Base-by-base conservation (phyloP, 164 flowering plant species). In the Buxus sempervirens region DNA sequence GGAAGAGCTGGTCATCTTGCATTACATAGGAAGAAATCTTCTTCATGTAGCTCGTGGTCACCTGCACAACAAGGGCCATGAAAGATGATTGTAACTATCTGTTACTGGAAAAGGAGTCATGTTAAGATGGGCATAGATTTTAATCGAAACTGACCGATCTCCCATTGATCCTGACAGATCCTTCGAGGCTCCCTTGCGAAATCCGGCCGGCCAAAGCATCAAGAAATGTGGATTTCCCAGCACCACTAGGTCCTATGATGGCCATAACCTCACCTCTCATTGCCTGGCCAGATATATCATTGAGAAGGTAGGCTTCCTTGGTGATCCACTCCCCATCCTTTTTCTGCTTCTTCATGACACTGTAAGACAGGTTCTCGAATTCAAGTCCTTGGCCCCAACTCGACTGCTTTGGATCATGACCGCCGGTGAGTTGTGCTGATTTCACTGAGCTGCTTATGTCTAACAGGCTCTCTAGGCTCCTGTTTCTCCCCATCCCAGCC, bases 1-100 rank as follows among this genome's bases (percentile, higher is more conserved):
- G 87, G 73, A 90, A 88, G 69, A 90, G 88, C 79, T 87, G 93
- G 58, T 90, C 96, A 70, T 88, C 93, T 81, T 90, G 93, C 93
- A 90, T 88, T 73, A 90, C 92, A 62, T 90, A 90, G 1, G 96
- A 84, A 5, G 96, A 88, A 0, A 86, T 75, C 86, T 73, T 81
- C 82, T 88, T 88, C 93, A 90, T 86, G 75, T 88, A 88, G 73
- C 91, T 88, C 23, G 93, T 78, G 14, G 82, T 76, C 27, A 90
- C 87, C 96, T 89, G 80, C 67, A 75, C 9, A 70, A 62, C 2
- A 57, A 54, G 24, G 32, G 62, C 45, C 60, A 54, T 54, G 26
- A 18, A 10, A 23, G 8, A n/a, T n/a, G n/a, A n/a, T n/a, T n/a
- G n/a, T n/a, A n/a, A n/a, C n/a, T n/a, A n/a, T n/a, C n/a, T n/a